phyloP scores from a whole-genome alignment of 805 yeast genomes.

The Nakazawaea wickerhamii region DNA sequence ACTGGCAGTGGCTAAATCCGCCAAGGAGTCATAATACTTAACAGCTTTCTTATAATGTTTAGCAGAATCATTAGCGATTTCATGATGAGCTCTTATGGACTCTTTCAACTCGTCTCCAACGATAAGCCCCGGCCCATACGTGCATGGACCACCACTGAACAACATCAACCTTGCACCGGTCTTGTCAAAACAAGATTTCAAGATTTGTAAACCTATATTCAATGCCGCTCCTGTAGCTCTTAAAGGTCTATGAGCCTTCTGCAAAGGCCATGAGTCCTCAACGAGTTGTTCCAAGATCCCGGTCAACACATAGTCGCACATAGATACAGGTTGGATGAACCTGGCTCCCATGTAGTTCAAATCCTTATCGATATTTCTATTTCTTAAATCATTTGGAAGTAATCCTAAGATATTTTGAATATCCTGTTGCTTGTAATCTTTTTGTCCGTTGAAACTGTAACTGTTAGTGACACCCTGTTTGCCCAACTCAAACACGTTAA shows the following conservation, averaged over 20 bases:
- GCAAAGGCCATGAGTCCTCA: constrained; percentile 44
- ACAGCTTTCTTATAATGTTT: constrained; percentile 39
- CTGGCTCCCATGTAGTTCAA: constrained; percentile 26
- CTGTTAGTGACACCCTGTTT: constrained; percentile 29
- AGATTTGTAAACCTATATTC: constrained; percentile 37
- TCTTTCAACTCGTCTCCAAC: constrained; percentile 53
- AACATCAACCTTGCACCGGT: constrained; percentile 50
- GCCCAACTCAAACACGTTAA: constrained; percentile 49
- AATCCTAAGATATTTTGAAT: constrained; percentile 43
- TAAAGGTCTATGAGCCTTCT: constrained; percentile 39
- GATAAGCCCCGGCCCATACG: constrained; percentile 59
- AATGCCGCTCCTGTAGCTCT: constrained; percentile 60
- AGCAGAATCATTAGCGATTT: constrained; percentile 41
- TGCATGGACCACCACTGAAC: constrained; percentile 61
- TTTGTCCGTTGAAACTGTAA: constrained; percentile 51
- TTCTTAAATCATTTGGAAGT: constrained; percentile 27
- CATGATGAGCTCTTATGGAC: constrained; percentile 64
- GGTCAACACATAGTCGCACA: constrained; percentile 47
- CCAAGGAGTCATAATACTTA: constrained; percentile 43
- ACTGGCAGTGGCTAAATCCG: constrained; percentile 38
- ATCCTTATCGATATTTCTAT: constrained; percentile 15
- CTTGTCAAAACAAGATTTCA: constrained; percentile 35
- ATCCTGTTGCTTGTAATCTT: constrained; percentile 42
- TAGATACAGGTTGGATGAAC: constrained; percentile 42
- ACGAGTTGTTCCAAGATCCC: constrained; percentile 42